Percentiles rank a stretch among this genome's conserved stretches.
Conservation (phyloP, 2,329 filamentous ascomycete species). For the Emericellopsis cladophorae region DNA sequence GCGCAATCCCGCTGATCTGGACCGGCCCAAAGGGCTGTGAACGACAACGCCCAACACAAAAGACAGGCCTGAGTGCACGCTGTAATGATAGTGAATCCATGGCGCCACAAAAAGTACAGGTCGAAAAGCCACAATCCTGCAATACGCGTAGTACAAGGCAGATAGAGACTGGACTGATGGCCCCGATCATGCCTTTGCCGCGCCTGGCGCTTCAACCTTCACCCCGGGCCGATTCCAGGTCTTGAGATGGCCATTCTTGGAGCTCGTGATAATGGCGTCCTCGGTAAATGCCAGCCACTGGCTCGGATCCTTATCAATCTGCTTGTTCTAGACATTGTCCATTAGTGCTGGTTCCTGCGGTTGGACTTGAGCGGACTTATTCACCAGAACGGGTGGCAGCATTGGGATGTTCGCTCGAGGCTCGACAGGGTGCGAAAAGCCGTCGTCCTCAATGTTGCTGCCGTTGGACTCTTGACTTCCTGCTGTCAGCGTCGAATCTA, state of each 20-base stretch:
- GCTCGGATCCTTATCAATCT: conserved; percentile 73
- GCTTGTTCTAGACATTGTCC: conserved; percentile 49
- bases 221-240: conserved; percentile 6
- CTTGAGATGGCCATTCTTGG: conserved; percentile 44
- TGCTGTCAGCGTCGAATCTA: neutral
- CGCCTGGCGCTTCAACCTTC: neutral
- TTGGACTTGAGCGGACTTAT: conserved; percentile 12
- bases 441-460: conserved; percentile 45
- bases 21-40: no score
- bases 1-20: no score
- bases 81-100: neutral
- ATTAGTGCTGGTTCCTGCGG: neutral
- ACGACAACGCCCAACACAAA: no score
- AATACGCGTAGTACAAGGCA: neutral
- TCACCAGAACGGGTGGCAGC: conserved; percentile 79
- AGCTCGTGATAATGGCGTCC: conserved; percentile 84
- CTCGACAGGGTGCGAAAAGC: conserved; percentile 68
- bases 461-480: conserved; percentile 14
- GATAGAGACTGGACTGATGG: no score
- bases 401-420: conserved; percentile 73
- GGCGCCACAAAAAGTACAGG: neutral
- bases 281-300: conserved; percentile 91
- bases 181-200: neutral
- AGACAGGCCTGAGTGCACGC: neutral
- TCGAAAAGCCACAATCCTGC: neutral